Percentiles rank a stretch among this genome's conserved stretches.
Conservation (phyloP, 2,329 filamentous ascomycete genomes). For the Phialophora verrucosa region DNA sequence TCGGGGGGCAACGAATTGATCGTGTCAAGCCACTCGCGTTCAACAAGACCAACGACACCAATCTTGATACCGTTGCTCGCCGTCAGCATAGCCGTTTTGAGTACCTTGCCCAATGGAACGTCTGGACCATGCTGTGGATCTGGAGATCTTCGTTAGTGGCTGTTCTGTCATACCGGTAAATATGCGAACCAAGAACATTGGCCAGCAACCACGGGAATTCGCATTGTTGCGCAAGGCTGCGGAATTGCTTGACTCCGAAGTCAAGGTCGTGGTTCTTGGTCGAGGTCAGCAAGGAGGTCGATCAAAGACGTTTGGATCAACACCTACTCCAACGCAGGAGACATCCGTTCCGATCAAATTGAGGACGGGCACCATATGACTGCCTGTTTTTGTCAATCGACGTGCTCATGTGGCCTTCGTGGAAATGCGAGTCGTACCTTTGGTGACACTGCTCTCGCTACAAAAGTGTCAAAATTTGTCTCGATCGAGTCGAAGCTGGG, state of each 20-base stretch:
- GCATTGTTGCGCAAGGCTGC: conserved; percentile 73
- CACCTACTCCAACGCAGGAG: conserved; percentile 78
- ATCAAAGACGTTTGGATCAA: not conserved
- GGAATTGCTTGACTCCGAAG: conserved; percentile 83
- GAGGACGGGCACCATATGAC: conserved; percentile 86
- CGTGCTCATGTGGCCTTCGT: conserved; percentile 6
- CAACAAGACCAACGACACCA: conserved; percentile 82
- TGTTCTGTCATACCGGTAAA: not conserved
- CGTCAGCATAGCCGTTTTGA: conserved; percentile 76
- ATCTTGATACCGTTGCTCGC: conserved; percentile 84
- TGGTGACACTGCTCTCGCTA: conserved; percentile 80
- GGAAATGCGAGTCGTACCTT: conserved; percentile 58
- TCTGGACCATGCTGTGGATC: conserved; percentile 79
- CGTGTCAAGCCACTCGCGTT: conserved; percentile 86
- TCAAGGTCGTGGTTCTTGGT: conserved; percentile 85
- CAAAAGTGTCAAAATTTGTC: not conserved
- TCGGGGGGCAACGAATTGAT: conserved; percentile 85
- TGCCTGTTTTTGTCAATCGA: conserved; percentile 31
- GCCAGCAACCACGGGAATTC: conserved; percentile 88
- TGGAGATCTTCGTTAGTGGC: conserved; percentile 65
- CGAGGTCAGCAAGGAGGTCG: not conserved
- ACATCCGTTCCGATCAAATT: conserved; percentile 78
- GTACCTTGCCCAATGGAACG: conserved; percentile 75
- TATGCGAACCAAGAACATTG: conserved; percentile 62
- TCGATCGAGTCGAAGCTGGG: not conserved